Evolutionary conservation across 140 eudicot genomes (phyloP).

Genomic region (Erigeron philadelphicus): DNA sequence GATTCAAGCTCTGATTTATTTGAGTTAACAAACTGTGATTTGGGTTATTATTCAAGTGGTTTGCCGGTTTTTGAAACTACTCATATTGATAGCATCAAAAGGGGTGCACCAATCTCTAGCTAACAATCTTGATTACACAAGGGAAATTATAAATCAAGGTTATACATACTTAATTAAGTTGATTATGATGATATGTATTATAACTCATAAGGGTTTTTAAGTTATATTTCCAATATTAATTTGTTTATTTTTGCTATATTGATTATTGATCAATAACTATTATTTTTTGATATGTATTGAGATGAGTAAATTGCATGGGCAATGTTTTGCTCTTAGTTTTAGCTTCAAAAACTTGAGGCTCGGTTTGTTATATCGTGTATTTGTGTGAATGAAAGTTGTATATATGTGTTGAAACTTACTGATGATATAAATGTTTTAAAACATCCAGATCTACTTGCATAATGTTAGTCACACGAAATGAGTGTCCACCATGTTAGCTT

Average conservation of each 20-base stretch:
- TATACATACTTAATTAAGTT: conserved; percentile 13
- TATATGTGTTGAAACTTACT: too few relatives aligned
- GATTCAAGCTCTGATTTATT: conserved; percentile 95
- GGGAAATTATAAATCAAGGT: conserved; percentile 13
- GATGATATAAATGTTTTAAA: too few relatives aligned
- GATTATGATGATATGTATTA: background rate
- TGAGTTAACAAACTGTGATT: conserved; percentile 69
- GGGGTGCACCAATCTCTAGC: conserved; percentile 50
- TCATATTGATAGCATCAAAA: conserved; percentile 61
- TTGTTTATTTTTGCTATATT: conserved; percentile 19
- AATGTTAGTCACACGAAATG: too few relatives aligned
- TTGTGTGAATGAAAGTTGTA: too few relatives aligned
- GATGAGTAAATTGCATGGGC: conserved; percentile 7
- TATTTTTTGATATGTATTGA: conserved; percentile 24
- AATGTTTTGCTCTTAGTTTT: conserved; percentile 2
- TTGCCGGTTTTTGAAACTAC: conserved; percentile 87
- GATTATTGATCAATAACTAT: conserved; percentile 12
- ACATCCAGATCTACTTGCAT: too few relatives aligned
- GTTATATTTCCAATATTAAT: background rate
- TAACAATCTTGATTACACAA: conserved; percentile 5
- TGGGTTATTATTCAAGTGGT: conserved; percentile 61
- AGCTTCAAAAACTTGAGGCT: background rate
- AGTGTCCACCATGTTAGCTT: background rate
- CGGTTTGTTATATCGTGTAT: background rate
- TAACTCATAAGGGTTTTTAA: background rate